Conservation (phyloP, 2,329 filamentous ascomycete species). For the Eutypa lata region DNA sequence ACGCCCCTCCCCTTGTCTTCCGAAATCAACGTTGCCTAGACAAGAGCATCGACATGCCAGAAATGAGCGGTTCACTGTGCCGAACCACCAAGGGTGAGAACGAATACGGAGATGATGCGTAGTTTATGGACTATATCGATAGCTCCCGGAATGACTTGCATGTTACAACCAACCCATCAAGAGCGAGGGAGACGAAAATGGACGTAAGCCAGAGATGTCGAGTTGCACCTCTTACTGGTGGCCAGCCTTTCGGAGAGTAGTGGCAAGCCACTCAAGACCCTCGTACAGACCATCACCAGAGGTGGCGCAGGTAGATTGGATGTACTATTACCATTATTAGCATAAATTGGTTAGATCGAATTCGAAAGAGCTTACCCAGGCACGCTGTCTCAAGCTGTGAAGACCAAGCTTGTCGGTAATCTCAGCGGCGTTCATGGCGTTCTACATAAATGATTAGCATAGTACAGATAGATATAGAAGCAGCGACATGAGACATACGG, state of each 20-base stretch:
- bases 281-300: slow-evolving; percentile 99
- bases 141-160: slow-evolving; percentile 51
- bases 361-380: slow-evolving; percentile 73
- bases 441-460: slow-evolving; percentile 53
- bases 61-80: slow-evolving; percentile 23
- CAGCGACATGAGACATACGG: slow-evolving; percentile 57
- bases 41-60: slow-evolving; percentile 14
- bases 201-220: slow-evolving; percentile 37
- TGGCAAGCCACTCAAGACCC: slow-evolving; percentile 91
- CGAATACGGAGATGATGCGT: slow-evolving; percentile 32
- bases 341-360: slow-evolving; percentile 4
- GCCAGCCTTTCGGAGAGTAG: slow-evolving; percentile 74
- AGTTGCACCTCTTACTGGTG: slow-evolving; percentile 52
- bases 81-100: slow-evolving; percentile 23
- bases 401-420: slow-evolving; percentile 99
- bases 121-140: slow-evolving; percentile 53
- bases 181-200: slow-evolving; percentile 37
- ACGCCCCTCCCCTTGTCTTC: slow-evolving; percentile 31
- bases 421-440: slow-evolving; percentile 99
- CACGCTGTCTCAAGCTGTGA: slow-evolving; percentile 96
- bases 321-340: slow-evolving; percentile 63
- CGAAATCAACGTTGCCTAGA: slow-evolving; percentile 28
- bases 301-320: slow-evolving; percentile 98
- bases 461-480: not conserved
- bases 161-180: slow-evolving; percentile 57